Conservation (phyloP, 2,329 filamentous ascomycete genomes). For the Incumbomyces delicatus region DNA sequence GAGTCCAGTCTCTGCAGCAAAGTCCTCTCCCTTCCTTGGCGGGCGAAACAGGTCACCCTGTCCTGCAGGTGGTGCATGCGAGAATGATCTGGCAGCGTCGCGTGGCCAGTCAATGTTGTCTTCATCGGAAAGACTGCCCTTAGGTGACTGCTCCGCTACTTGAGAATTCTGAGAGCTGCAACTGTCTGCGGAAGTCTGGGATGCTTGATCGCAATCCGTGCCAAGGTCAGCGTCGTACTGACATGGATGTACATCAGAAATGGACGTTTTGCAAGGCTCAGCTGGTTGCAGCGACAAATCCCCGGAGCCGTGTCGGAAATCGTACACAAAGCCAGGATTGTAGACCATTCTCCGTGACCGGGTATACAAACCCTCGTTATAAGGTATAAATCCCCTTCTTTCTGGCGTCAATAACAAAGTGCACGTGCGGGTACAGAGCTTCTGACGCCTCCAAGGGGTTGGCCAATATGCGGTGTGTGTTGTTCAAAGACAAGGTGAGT, state of each 20-base stretch:
- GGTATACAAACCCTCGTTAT: too few relatives aligned
- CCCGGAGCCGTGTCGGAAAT: background rate
- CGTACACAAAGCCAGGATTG: background rate
- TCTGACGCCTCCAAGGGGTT: background rate
- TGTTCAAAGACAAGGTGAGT: too few relatives aligned
- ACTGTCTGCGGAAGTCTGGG: slow-evolving; percentile 3
- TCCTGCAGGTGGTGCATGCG: background rate
- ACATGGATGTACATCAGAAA: background rate
- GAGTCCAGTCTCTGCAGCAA: too few relatives aligned
- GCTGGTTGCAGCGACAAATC: background rate
- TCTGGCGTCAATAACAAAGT: too few relatives aligned
- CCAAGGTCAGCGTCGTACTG: slow-evolving; percentile 1
- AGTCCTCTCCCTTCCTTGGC: too few relatives aligned
- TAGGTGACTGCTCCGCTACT: too few relatives aligned
- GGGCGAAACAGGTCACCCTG: background rate
- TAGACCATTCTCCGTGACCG: slow-evolving; percentile 1
- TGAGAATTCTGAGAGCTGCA: background rate
- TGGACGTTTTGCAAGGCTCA: background rate
- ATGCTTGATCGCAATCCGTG: background rate
- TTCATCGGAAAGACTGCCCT: too few relatives aligned
- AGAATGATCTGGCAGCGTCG: background rate
- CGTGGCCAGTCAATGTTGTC: too few relatives aligned
- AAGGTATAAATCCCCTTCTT: too few relatives aligned
- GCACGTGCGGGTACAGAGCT: too few relatives aligned
- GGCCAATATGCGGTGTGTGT: background rate